These are phyloP conservation scores for Phytophthora crassamura DNA, from an alignment of 352 stramenopile species.

Conservation along the genomic window DNA sequence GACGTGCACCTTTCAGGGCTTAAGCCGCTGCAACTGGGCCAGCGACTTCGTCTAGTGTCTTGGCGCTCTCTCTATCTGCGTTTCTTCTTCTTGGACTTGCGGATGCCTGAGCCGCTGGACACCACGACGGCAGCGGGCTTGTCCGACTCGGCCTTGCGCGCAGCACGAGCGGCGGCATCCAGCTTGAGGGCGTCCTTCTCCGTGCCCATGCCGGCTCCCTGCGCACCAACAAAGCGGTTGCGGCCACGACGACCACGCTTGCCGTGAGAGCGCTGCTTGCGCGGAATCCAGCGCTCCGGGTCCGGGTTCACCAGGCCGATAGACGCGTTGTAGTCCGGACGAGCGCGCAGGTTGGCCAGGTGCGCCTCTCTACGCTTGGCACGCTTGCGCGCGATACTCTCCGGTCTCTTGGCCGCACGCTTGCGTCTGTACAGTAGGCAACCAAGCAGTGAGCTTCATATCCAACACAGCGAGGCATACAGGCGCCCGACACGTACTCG, in stretches of 20 bases:
- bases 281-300: constrained; percentile 86
- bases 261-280: constrained; percentile 82
- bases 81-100: constrained; percentile 91
- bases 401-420: constrained; percentile 73
- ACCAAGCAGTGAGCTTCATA: constrained; percentile 11
- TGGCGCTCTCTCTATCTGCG: constrained; percentile 59
- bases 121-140: constrained; percentile 70
- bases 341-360: constrained; percentile 63
- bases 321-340: constrained; percentile 76
- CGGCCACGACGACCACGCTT: constrained; percentile 78
- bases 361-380: constrained; percentile 71
- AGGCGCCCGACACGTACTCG: constrained; percentile 55
- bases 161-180: constrained; percentile 78
- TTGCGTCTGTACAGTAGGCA: constrained; percentile 52
- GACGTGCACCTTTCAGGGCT: constrained; percentile 5
- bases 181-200: constrained; percentile 86
- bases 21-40: constrained; percentile 9
- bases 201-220: constrained; percentile 79
- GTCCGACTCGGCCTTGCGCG: constrained; percentile 68
- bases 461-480: neutral
- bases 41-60: constrained; percentile 17
- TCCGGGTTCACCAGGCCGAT: constrained; percentile 82
- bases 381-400: constrained; percentile 76
- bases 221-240: constrained; percentile 86
- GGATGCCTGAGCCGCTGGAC: constrained; percentile 63